Conservation (phyloP, 2,329 filamentous ascomycete genomes). For the Penicillium sp. region DNA sequence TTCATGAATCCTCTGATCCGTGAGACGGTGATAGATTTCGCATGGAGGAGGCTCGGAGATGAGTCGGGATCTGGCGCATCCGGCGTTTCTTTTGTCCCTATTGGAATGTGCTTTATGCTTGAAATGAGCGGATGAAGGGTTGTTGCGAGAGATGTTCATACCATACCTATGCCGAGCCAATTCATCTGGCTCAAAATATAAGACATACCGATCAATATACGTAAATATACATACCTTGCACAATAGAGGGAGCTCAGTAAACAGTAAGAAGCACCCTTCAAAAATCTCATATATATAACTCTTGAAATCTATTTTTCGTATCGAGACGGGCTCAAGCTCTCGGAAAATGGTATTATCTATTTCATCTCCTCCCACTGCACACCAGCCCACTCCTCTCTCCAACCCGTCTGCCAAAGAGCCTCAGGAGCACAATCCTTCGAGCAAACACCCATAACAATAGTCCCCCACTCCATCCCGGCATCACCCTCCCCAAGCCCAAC, state of each 20-base stretch:
- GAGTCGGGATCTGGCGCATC: conserved; percentile 29
- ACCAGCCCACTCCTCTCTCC: conserved; percentile 93
- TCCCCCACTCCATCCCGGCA: conserved; percentile 96
- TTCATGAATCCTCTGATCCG: conserved; percentile 28
- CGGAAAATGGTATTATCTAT: conserved; percentile 10
- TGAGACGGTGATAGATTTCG: conserved; percentile 28
- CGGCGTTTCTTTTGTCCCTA: conserved; percentile 24
- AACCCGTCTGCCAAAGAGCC: conserved; percentile 65
- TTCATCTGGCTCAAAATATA: conserved; percentile 3
- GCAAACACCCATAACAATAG: conserved; percentile 83
- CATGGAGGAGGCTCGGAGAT: conserved; percentile 28
- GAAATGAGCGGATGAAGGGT: conserved; percentile 16
- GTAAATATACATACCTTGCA: neutral
- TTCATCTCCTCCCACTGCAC: conserved; percentile 89
- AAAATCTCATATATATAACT: neutral
- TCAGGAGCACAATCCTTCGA: conserved; percentile 72
- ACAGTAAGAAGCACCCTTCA: neutral
- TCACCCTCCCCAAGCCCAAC: conserved; percentile 61
- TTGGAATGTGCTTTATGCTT: conserved; percentile 20
- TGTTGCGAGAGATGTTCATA: conserved; percentile 18
- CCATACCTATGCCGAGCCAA: conserved; percentile 9
- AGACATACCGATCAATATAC: conserved; percentile 1
- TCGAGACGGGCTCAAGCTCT: neutral
- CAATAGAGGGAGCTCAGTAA: neutral
- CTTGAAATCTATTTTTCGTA: conserved; percentile 7